Evolutionary conservation across 495 filamentous ascomycete genomes (phyloP).

Genomic region (Geoglossum glabrum): DNA sequence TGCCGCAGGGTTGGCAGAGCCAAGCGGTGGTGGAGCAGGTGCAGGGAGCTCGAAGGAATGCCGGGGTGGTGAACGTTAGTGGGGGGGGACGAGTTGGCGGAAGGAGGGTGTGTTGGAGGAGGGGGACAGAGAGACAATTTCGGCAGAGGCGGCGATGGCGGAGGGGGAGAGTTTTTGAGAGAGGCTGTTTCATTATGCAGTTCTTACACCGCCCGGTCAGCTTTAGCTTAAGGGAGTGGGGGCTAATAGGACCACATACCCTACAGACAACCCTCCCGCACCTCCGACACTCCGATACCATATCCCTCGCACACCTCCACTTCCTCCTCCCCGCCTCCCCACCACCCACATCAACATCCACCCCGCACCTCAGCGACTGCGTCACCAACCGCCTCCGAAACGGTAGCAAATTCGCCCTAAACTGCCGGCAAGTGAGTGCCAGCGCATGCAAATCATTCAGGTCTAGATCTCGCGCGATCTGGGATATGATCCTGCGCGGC

Average conservation of each 20-base stretch:
- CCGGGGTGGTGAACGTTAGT: conserved; percentile 18
- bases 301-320: conserved; percentile 61
- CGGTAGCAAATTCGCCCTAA: conserved; percentile 52
- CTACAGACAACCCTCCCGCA: conserved; percentile 62
- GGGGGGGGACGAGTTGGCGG: conserved; percentile 1
- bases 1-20: conserved; percentile 65
- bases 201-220: conserved; percentile 34
- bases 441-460: conserved; percentile 69
- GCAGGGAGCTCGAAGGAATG: conserved; percentile 42
- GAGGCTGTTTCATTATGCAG: conserved; percentile 61
- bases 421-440: conserved; percentile 58
- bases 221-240: no score
- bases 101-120: conserved; percentile 19
- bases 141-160: conserved; percentile 64
- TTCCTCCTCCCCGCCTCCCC: conserved; percentile 34
- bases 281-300: conserved; percentile 62
- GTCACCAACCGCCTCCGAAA: conserved; percentile 50
- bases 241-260: conserved; percentile 35
- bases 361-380: conserved; percentile 57
- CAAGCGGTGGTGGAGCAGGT: conserved; percentile 47
- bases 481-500: conserved; percentile 49
- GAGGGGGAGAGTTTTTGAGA: conserved; percentile 33
- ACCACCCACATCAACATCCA: conserved; percentile 32
- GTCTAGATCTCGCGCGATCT: conserved; percentile 55
- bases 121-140: conserved; percentile 45